Percentiles rank a stretch among this genome's conserved stretches.
These are phyloP conservation scores for Aspergillus glaucus DNA, from an alignment of 2,329 filamentous ascomycete species.

Conservation along the genomic window DNA sequence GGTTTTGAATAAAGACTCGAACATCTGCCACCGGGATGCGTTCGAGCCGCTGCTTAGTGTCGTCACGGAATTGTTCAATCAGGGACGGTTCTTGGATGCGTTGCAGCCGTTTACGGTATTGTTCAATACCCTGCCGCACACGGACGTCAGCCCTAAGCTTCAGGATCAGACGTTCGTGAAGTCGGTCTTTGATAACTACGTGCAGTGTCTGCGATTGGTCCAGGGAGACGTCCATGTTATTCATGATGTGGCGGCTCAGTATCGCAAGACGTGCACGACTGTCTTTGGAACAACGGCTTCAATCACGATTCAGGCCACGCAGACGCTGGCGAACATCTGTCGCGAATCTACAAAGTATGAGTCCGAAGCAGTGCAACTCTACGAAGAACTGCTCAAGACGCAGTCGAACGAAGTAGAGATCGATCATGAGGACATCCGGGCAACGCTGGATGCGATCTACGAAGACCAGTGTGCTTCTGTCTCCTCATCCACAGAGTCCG, in stretches of 20 bases:
- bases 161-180: slow-evolving; percentile 28
- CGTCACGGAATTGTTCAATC: slow-evolving; percentile 33
- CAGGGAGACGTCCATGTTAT: slow-evolving; percentile 25
- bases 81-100: slow-evolving; percentile 33
- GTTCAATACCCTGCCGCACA: slow-evolving; percentile 31
- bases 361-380: slow-evolving; percentile 29
- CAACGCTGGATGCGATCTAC: slow-evolving; percentile 31
- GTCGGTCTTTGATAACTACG: slow-evolving; percentile 30
- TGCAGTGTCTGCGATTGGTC: slow-evolving; percentile 28
- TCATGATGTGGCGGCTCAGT: slow-evolving; percentile 30
- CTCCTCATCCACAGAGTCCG: slow-evolving; percentile 10
- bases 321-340: slow-evolving; percentile 31
- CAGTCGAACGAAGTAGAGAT: slow-evolving; percentile 24
- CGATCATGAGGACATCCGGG: slow-evolving; percentile 28
- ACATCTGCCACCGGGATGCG: slow-evolving; percentile 30
- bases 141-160: slow-evolving; percentile 28
- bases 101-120: slow-evolving; percentile 28
- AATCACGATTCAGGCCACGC: slow-evolving; percentile 32
- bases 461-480: slow-evolving; percentile 29
- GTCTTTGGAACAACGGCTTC: slow-evolving; percentile 29
- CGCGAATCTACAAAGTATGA: slow-evolving; percentile 33
- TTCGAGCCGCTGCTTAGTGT: slow-evolving; percentile 34
- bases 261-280: slow-evolving; percentile 27
- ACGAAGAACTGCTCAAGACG: slow-evolving; percentile 31
- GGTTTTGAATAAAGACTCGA: slow-evolving; percentile 32